Conservation (phyloP, 2,329 filamentous ascomycete genomes). For the Scedosporium boydii region DNA sequence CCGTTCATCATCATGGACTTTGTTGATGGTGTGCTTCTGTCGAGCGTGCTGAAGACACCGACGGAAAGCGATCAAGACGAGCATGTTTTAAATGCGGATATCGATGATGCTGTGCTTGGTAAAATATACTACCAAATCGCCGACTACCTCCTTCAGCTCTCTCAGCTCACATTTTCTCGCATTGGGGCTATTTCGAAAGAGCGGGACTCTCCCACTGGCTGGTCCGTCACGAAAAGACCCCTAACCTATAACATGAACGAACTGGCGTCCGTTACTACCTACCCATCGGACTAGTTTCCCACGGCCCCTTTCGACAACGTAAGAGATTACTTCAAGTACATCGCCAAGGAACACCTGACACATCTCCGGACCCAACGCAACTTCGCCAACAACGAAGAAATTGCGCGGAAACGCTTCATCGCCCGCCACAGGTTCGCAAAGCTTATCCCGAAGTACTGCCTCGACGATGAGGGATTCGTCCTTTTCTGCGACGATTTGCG, state of each 20-base stretch:
- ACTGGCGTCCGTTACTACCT: constrained; percentile 20
- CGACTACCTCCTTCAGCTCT: constrained; percentile 19
- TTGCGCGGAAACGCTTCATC: constrained; percentile 19
- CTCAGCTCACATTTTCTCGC: constrained; percentile 16
- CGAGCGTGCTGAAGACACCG: constrained; percentile 16
- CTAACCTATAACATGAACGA: constrained; percentile 33
- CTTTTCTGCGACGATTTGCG: constrained; percentile 29
- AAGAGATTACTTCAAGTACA: constrained; percentile 20
- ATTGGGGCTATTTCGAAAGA: constrained; percentile 25
- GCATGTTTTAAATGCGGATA: constrained; percentile 11
- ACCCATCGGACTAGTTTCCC: constrained; percentile 18
- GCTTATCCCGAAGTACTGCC: constrained; percentile 20
- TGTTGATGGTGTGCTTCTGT: constrained; percentile 16
- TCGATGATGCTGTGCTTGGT: constrained; percentile 14
- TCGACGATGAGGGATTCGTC: constrained; percentile 22
- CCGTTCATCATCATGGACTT: constrained; percentile 24
- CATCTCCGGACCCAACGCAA: constrained; percentile 23
- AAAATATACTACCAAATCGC: constrained; percentile 16
- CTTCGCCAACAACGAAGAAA: constrained; percentile 17
- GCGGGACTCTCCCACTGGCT: constrained; percentile 13
- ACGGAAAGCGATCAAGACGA: constrained; percentile 14
- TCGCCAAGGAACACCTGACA: constrained; percentile 16
- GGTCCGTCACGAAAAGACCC: constrained; percentile 21
- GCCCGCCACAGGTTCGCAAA: constrained; percentile 22
- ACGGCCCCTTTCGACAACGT: constrained; percentile 19